Conservation (phyloP, 2,329 filamentous ascomycete species). For the Nemania abortiva region DNA sequence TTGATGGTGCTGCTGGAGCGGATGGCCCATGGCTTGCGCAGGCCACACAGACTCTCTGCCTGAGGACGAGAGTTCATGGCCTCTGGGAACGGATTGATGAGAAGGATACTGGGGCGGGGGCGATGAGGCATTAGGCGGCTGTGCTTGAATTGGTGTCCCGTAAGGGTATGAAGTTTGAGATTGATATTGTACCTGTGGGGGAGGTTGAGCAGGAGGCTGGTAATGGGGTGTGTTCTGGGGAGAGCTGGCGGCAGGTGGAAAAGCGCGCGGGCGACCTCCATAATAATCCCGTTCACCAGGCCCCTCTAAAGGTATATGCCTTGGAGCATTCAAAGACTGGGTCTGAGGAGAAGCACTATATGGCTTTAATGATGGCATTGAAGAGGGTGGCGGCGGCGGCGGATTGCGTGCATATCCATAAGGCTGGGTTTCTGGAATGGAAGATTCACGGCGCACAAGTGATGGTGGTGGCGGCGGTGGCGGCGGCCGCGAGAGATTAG, state of each 20-base stretch:
- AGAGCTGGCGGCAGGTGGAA: slow-evolving; percentile 57
- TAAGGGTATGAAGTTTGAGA: slow-evolving; percentile 60
- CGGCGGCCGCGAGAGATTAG: slow-evolving; percentile 56
- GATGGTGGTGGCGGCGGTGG: slow-evolving; percentile 57
- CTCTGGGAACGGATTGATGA: slow-evolving; percentile 59
- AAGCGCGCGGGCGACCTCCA: slow-evolving; percentile 51
- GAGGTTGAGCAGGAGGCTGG: slow-evolving; percentile 55
- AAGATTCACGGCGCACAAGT: slow-evolving; percentile 61
- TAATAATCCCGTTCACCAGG: slow-evolving; percentile 62
- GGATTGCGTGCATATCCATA: slow-evolving; percentile 62
- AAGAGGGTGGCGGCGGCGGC: slow-evolving; percentile 54
- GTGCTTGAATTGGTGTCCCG: slow-evolving; percentile 56
- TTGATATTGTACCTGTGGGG: slow-evolving; percentile 56
- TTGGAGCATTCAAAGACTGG: slow-evolving; percentile 60
- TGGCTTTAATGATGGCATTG: slow-evolving; percentile 68
- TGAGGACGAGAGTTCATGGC: slow-evolving; percentile 56
- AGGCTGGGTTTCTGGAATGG: slow-evolving; percentile 54
- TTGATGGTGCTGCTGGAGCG: slow-evolving; percentile 52
- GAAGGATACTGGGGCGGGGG: slow-evolving; percentile 67
- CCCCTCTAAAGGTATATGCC: slow-evolving; percentile 59
- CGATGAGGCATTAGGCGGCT: slow-evolving; percentile 59
- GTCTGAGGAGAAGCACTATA: slow-evolving; percentile 64
- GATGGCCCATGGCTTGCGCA: slow-evolving; percentile 47
- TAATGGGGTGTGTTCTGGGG: slow-evolving; percentile 63
- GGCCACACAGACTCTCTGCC: slow-evolving; percentile 55